Evolutionary conservation across 225 moss, liverwort and hornwort species (phyloP).

Genomic region (Physcomitrium patens): DNA sequence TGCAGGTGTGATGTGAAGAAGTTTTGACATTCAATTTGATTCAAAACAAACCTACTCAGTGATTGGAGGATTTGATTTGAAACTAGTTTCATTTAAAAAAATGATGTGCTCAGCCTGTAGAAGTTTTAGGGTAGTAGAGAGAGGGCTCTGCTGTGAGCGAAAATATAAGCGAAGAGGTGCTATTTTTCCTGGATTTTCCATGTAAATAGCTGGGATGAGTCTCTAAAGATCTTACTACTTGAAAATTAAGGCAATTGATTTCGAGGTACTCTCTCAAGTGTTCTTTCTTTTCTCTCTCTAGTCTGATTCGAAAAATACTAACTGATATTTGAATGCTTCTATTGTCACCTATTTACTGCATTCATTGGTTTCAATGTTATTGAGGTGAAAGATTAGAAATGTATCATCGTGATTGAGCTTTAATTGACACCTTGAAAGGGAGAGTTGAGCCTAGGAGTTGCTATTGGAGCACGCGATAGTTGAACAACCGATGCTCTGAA

Average conservation of each 20-base stretch:
- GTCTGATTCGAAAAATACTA: not conserved
- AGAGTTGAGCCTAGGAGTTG: too few species aligned
- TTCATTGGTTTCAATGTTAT: not conserved
- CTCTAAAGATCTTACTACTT: not conserved
- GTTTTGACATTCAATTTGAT: constrained; percentile 18
- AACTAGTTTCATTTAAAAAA: not conserved
- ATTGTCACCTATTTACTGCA: too few species aligned
- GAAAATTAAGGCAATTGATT: not conserved
- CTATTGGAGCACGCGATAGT: too few species aligned
- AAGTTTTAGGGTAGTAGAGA: not conserved
- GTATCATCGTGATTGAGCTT: too few species aligned
- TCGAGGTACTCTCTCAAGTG: not conserved
- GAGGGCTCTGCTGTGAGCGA: not conserved
- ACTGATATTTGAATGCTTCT: not conserved
- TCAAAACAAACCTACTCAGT: constrained; percentile 1
- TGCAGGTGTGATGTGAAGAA: constrained; percentile 23
- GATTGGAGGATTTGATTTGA: not conserved
- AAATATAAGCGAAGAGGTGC: not conserved
- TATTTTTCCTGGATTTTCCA: constrained; percentile 2
- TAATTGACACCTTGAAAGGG: too few species aligned
- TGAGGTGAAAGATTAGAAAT: not conserved
- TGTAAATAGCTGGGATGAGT: not conserved
- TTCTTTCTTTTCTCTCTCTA: not conserved
- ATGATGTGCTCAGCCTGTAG: not conserved
- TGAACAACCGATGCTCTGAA: too few species aligned